Base-by-base conservation (phyloP, 208 protist species). In the Wallacemonas rigidus region DNA sequence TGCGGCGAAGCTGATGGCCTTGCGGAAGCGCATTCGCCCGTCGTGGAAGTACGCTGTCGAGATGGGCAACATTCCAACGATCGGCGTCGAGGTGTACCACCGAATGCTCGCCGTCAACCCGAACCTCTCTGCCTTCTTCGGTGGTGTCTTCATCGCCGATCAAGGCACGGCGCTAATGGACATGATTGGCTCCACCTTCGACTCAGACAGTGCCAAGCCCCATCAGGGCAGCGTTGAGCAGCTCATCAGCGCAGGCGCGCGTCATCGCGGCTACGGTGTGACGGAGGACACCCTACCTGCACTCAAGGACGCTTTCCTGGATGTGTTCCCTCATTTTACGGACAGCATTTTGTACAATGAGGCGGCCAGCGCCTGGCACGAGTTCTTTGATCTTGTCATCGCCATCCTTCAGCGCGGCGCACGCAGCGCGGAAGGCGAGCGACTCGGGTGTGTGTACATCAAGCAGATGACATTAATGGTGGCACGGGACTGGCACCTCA, bases 401-500 rank as follows among this genome's bases (percentile, higher is more conserved):
- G n/a, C 11, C n/a, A 15, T 26, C 26, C 40, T 65, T 9, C 40
- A n/a, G 15, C 60, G 60, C 17, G 60, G 60, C 0, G 60, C 60
- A 41, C 6, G 26, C 41, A 65, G 60, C 43, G 11, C 38, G 3
- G 60, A 65, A n/a, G 60, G 60, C 14, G n/a, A 51, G 3, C 60
- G 60, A 12, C 40, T 65, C 15, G 60, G 60, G 9, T 3, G 14
- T 45, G 3, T 65, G 60, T 65, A 65, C 60, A 15, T 26, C 11
- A 65, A 65, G 60, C 60, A 65, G 43, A 65, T 65, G 60, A 44
- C 41, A 6, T 12, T 36, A 1, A 48, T 65, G 41, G 14, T 65
- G 6, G 60, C 60, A 9, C 44, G 50, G 60, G 60, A 65, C 60
- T 65, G 60, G 60, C 60, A 65, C 43, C 60, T 65, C 60, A 65